Evolutionary conservation across 1,284 basidiomycete species (phyloP), one percentile per base, ranked within the genome.

Genomic region (Sporisorium graminicola): DNA sequence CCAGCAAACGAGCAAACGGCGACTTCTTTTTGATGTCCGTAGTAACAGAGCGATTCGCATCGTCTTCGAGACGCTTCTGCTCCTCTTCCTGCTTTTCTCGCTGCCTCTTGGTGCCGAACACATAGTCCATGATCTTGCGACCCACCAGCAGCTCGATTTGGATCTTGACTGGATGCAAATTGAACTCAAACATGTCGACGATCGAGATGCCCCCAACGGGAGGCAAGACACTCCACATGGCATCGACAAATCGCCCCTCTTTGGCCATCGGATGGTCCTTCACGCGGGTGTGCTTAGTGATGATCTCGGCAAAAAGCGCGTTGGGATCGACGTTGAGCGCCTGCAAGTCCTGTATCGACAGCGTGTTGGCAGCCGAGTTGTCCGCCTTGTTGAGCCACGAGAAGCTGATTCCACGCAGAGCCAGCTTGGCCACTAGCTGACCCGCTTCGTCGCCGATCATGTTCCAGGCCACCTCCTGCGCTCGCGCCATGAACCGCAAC

Each of bases 151-250:
- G 89, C 80, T 95, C 93, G 18, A 98, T 88, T 52, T 92, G 91
- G 79, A 98, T 89, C 24, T 69, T 72, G 42, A 85, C 58, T 0
- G 95, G 95, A 86, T 97, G 93, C 58, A 97, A 87, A 50, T 91
- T 90, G 51, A 97, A 87, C 72, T 93, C 90, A 80, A 97, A 94
- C 31, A 90, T 88, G 85, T 94, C 92, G 82, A 95, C 92, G 74
- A 98, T 94, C 9, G 92, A 90, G 77, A 99, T 98, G 12, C 95
- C 96, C 26, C 94, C 96, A 5, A 98, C 94, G 2, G 95, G 93
- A 3, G 83, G 72, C 22, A 84, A 63, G 3, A 82, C 74, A 37
- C 74, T 73, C 84, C 83, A 85, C 47, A 79, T 74, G 1, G 81
- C 81, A 33, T 72, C 65, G 13, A 85, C 42, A 47, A 85, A 82